phyloP scores from a whole-genome alignment of 2,329 filamentous ascomycete species.

The Davidsoniella virescens region DNA sequence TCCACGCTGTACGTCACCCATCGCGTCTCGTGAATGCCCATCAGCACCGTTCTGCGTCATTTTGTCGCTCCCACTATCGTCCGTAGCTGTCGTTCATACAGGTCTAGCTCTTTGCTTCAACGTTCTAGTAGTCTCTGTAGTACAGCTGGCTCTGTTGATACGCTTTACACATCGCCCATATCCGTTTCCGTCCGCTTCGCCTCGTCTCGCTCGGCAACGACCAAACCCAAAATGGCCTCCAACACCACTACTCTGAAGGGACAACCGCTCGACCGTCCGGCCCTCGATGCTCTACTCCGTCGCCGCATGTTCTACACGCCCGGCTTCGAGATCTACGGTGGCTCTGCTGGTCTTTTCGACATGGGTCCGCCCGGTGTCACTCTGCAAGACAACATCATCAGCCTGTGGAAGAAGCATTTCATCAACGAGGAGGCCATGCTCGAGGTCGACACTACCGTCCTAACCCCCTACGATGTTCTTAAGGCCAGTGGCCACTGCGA shows the following conservation, averaged over 20 bases:
- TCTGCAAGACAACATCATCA: constrained; percentile 74
- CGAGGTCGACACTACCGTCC: constrained; percentile 82
- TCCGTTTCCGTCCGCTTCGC: not conserved
- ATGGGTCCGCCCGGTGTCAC: constrained; percentile 82
- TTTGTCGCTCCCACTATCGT: too few relatives aligned
- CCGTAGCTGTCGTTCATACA: too few relatives aligned
- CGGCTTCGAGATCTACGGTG: constrained; percentile 88
- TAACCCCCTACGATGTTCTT: constrained; percentile 85
- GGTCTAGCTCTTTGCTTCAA: too few relatives aligned
- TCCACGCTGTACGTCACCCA: constrained; percentile 1
- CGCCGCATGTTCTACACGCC: constrained; percentile 90
- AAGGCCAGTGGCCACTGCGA: constrained; percentile 96
- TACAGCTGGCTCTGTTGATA: not conserved
- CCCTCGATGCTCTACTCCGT: constrained; percentile 71
- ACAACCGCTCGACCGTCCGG: constrained; percentile 68
- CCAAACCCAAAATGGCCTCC: constrained; percentile 27
- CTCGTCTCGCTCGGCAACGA: constrained; percentile 7
- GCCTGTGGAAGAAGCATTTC: constrained; percentile 86
- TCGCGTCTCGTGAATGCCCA: constrained; percentile 7
- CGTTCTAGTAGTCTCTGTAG: constrained; percentile 3
- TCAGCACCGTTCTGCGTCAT: not conserved
- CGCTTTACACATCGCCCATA: too few relatives aligned
- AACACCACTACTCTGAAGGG: constrained; percentile 66
- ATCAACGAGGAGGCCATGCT: constrained; percentile 89
- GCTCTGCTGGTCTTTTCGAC: constrained; percentile 78